Evolutionary conservation across 1,284 basidiomycete species (phyloP).

Genomic region (Anthracocystis panici-leucophaei): DNA sequence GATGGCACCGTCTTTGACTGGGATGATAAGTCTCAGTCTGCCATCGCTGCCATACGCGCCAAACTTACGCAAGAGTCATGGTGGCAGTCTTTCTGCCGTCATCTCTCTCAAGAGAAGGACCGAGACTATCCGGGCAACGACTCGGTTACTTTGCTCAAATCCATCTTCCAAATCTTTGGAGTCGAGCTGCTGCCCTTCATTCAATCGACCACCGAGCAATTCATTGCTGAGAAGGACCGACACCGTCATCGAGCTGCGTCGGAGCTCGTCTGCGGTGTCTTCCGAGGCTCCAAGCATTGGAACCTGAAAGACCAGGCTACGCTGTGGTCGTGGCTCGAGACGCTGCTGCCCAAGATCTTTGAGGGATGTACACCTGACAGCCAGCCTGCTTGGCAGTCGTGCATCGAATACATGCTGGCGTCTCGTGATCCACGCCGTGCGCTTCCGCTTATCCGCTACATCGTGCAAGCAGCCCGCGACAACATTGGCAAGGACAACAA

Average conservation of each 20-base stretch:
- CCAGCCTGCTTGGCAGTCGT: constrained; percentile 71
- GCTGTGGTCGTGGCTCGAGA: constrained; percentile 85
- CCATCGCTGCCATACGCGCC: constrained; percentile 76
- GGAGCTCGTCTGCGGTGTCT: constrained; percentile 83
- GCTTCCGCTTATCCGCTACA: constrained; percentile 79
- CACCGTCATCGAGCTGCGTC: constrained; percentile 92
- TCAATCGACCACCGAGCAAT: constrained; percentile 75
- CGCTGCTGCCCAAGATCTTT: constrained; percentile 80
- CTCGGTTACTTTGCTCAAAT: constrained; percentile 72
- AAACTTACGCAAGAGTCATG: constrained; percentile 75
- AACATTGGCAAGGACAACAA: constrained; percentile 52
- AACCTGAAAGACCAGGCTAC: constrained; percentile 74
- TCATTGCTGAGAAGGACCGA: constrained; percentile 79
- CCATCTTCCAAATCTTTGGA: constrained; percentile 74
- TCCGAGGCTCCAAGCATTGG: constrained; percentile 91
- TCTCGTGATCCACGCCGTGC: constrained; percentile 88
- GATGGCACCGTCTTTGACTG: constrained; percentile 75
- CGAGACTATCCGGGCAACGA: constrained; percentile 65
- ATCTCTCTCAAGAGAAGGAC: constrained; percentile 65
- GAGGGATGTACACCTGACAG: constrained; percentile 72
- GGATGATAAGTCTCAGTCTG: constrained; percentile 76
- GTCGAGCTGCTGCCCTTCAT: constrained; percentile 74
- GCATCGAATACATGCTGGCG: constrained; percentile 74
- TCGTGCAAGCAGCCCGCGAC: constrained; percentile 47
- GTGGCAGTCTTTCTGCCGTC: constrained; percentile 72